Evolutionary conservation across 2,329 filamentous ascomycete genomes (phyloP).

Genomic region (Phoma sp.): DNA sequence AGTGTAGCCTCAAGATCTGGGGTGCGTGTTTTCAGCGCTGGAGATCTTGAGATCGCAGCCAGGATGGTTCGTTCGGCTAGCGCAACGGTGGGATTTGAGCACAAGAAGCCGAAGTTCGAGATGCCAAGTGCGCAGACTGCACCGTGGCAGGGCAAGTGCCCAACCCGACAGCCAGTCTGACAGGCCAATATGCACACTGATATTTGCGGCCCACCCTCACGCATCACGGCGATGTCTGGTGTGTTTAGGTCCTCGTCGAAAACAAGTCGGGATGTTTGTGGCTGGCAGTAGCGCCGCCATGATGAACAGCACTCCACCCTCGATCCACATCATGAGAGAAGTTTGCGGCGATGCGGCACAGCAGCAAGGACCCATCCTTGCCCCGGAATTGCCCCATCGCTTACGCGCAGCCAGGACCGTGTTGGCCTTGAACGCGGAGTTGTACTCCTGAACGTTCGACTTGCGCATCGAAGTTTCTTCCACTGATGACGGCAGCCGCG

Average conservation of each 20-base stretch:
- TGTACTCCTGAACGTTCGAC: constrained; percentile 17
- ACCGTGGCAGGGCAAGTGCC: not conserved
- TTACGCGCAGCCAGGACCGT: constrained; percentile 12
- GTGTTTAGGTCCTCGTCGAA: constrained; percentile 5
- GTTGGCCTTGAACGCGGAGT: constrained; percentile 10
- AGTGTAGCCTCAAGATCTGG: constrained; percentile 4
- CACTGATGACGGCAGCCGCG: constrained; percentile 12
- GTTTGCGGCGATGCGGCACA: constrained; percentile 11
- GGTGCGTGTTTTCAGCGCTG: not conserved
- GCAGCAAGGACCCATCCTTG: constrained; percentile 15
- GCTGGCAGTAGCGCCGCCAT: constrained; percentile 13
- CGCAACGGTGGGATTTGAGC: not conserved
- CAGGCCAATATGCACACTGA: not conserved
- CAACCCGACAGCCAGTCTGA: not conserved
- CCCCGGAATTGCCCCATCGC: constrained; percentile 15
- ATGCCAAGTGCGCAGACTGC: not conserved
- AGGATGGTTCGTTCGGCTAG: constrained; percentile 4
- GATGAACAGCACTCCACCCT: constrained; percentile 14
- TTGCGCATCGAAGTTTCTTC: constrained; percentile 11
- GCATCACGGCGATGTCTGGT: not conserved
- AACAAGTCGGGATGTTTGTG: constrained; percentile 12
- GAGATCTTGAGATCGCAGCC: constrained; percentile 14
- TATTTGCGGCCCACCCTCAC: not conserved
- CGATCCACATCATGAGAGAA: constrained; percentile 21
- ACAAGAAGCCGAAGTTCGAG: constrained; percentile 3